Conservation (phyloP, 257 asterid genomes). For the Scutellaria galericulata region DNA sequence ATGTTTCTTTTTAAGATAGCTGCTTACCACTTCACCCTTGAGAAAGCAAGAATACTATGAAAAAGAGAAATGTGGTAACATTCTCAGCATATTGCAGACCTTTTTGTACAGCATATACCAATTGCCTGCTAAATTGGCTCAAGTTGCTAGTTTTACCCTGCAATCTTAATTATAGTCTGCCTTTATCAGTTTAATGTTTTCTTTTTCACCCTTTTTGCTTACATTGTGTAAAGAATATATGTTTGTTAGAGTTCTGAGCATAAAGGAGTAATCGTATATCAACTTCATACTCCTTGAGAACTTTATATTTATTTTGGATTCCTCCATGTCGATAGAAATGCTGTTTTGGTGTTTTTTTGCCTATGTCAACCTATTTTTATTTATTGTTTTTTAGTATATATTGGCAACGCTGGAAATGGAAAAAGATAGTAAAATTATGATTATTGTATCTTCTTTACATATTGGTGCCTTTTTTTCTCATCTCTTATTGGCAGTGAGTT, state of each 20-base stretch:
- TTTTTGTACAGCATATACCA: neutral
- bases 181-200: neutral
- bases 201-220: neutral
- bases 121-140: constrained; percentile 16
- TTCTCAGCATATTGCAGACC: neutral
- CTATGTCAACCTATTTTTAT: neutral
- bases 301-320: neutral
- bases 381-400: neutral
- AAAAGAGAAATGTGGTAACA: constrained; percentile 12
- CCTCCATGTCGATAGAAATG: neutral
- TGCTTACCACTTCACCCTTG: constrained; percentile 4
- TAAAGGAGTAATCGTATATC: constrained; percentile 5
- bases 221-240: neutral
- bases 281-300: neutral
- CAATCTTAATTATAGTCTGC: neutral
- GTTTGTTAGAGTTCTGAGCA: neutral
- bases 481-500: constrained; percentile 1
- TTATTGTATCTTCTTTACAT: constrained; percentile 1
- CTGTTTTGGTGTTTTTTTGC: neutral
- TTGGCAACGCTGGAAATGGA: neutral
- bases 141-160: neutral
- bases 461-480: neutral
- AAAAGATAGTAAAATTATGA: neutral
- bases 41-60: neutral
- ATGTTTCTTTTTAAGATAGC: neutral